A percentile compares a stretch with the other conserved stretches of the same genome.
These are phyloP conservation scores for Leccinum subtestaceum DNA, from an alignment of 768 basidiomycete genomes.

Conservation along the genomic window DNA sequence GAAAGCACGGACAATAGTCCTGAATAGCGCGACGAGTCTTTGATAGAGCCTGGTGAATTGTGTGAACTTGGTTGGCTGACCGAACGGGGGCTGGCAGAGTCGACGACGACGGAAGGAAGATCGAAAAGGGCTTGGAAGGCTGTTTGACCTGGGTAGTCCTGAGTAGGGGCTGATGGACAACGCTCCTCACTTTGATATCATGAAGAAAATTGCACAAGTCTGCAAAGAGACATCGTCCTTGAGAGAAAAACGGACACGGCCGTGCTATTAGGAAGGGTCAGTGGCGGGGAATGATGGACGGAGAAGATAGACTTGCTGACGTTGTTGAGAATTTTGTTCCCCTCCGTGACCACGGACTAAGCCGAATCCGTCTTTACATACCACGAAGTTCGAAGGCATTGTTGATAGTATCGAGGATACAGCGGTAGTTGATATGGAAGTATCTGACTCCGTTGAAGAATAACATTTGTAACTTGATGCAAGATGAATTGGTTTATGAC, in stretches of 20 bases:
- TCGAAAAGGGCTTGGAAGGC: constrained; percentile 8
- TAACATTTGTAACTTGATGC: not conserved
- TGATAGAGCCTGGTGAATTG: constrained; percentile 1
- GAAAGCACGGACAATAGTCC: constrained; percentile 62
- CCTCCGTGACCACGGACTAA: constrained; percentile 29
- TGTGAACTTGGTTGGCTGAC: constrained; percentile 23
- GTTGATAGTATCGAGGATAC: constrained; percentile 5
- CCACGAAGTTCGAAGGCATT: not conserved
- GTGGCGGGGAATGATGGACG: constrained; percentile 1
- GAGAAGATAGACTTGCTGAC: constrained; percentile 33
- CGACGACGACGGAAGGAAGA: constrained; percentile 28
- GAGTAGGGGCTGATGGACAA: constrained; percentile 45
- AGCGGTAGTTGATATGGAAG: constrained; percentile 25
- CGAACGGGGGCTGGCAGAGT: constrained; percentile 33
- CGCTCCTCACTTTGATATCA: constrained; percentile 38
- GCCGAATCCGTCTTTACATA: not conserved
- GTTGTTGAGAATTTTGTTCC: constrained; percentile 23
- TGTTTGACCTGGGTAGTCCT: constrained; percentile 19
- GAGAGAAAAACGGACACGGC: constrained; percentile 81
- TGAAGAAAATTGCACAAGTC: constrained; percentile 81
- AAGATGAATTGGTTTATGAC: not conserved
- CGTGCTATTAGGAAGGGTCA: constrained; percentile 47
- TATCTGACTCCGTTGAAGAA: constrained; percentile 20
- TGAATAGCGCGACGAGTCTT: constrained; percentile 59
- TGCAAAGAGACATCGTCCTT: constrained; percentile 74